Conservation (phyloP, 495 filamentous ascomycete species). For the Glarea lozoyensis region DNA sequence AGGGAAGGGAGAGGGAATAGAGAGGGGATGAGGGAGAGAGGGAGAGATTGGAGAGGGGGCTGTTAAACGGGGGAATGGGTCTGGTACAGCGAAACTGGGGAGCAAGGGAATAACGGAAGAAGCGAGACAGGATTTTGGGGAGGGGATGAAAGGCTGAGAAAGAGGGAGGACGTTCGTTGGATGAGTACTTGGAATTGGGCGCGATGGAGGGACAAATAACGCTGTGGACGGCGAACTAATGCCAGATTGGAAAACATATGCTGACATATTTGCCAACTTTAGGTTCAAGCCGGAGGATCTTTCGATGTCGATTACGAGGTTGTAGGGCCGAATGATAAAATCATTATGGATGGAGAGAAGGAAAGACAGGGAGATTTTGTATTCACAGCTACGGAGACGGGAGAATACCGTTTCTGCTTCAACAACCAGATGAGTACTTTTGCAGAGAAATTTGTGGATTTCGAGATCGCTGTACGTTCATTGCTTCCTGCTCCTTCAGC, state of each 20-base stretch:
- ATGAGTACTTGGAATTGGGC: no score
- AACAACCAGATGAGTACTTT: constrained; percentile 98
- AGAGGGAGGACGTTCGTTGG: constrained; percentile 1
- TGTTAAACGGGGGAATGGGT: no score
- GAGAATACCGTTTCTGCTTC: constrained; percentile 97
- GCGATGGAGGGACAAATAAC: no score
- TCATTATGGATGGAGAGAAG: constrained; percentile 80
- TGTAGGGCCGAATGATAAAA: constrained; percentile 68
- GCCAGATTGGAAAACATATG: no score
- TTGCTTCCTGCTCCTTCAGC: not conserved
- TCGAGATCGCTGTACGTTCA: constrained; percentile 82
- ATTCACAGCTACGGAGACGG: constrained; percentile 87
- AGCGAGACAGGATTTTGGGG: no score
- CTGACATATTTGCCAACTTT: no score
- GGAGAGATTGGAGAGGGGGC: no score
- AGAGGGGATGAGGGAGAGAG: no score
- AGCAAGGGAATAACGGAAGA: no score
- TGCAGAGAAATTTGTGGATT: constrained; percentile 96
- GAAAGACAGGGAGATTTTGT: constrained; percentile 97
- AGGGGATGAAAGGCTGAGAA: not conserved
- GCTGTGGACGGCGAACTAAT: no score
- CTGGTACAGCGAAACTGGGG: no score
- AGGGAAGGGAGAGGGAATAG: no score
- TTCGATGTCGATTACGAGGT: constrained; percentile 95
- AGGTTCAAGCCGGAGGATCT: constrained; percentile 94